phyloP scores from a whole-genome alignment of 345 rosid genomes.

The Zanthoxylum bungeanum region DNA sequence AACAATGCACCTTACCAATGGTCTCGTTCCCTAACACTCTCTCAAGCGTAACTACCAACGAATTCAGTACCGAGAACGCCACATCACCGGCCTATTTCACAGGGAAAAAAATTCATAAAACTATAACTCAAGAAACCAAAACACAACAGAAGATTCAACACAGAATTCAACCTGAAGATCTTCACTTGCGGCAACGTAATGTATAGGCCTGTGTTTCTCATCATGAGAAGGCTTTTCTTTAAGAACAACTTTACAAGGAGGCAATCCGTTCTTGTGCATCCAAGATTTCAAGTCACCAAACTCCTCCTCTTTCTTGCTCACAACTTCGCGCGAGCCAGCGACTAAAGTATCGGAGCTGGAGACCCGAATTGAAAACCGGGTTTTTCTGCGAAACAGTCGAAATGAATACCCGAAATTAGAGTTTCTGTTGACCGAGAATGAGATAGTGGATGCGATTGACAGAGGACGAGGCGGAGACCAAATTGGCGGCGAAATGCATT shows the following conservation, averaged over 20 bases:
- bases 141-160: background rate
- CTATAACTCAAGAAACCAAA: conserved; percentile 2
- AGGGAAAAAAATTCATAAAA: background rate
- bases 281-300: conserved; percentile 70
- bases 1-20: conserved; percentile 60
- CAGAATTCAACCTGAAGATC: conserved; percentile 61
- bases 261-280: conserved; percentile 91
- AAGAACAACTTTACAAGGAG: conserved; percentile 83
- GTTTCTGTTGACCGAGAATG: conserved; percentile 26
- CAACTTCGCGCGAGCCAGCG: conserved; percentile 43
- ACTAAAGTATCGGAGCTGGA: conserved; percentile 68
- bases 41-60: conserved; percentile 89
- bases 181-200: conserved; percentile 86
- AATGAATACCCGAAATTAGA: conserved; percentile 26
- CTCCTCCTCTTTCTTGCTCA: conserved; percentile 51
- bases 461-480: conserved; percentile 23
- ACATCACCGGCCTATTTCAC: conserved; percentile 69
- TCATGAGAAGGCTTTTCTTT: conserved; percentile 71
- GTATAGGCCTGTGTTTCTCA: conserved; percentile 66
- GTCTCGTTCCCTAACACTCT: conserved; percentile 95
- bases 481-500: conserved; percentile 44
- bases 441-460: conserved; percentile 20
- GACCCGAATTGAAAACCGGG: conserved; percentile 25
- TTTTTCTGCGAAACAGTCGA: conserved; percentile 30
- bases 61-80: conserved; percentile 81